Percentiles rank a stretch among this genome's conserved stretches.
These are phyloP conservation scores for Fusarium albosuccineum DNA, from an alignment of 2,329 filamentous ascomycete species.

Conservation along the genomic window DNA sequence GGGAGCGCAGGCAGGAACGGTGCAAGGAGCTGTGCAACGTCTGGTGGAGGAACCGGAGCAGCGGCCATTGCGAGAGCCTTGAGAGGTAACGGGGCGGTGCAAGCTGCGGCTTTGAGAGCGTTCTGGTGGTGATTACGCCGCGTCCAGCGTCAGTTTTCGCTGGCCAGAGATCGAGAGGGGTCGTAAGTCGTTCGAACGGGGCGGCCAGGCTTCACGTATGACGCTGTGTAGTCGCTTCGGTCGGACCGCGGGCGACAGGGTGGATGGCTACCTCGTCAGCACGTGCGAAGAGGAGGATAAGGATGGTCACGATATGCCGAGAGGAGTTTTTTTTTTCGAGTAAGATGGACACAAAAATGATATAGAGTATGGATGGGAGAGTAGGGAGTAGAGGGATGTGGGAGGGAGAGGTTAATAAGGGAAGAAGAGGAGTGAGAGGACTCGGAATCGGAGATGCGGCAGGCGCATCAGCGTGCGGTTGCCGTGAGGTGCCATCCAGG, in stretches of 20 bases:
- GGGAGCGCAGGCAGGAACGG: conserved; percentile 72
- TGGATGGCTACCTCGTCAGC: conserved; percentile 17
- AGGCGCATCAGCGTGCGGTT: conserved; percentile 30
- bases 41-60: conserved; percentile 56
- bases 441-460: conserved; percentile 40
- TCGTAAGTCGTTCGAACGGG: conserved; percentile 6
- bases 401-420: conserved; percentile 19
- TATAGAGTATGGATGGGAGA: conserved; percentile 10
- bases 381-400: background rate
- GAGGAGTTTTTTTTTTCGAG: background rate
- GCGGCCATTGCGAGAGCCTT: conserved; percentile 44
- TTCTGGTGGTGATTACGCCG: conserved; percentile 16
- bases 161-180: conserved; percentile 8
- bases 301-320: conserved; percentile 10
- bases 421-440: conserved; percentile 1
- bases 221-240: conserved; percentile 22
- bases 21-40: conserved; percentile 62
- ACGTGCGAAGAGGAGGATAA: conserved; percentile 23
- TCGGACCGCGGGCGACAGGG: conserved; percentile 24
- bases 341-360: background rate
- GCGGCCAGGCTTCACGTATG: conserved; percentile 34
- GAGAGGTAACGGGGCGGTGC: conserved; percentile 1
- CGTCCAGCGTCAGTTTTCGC: conserved; percentile 7
- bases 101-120: background rate
- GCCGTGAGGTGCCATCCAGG: conserved; percentile 38